Conservation (phyloP, 345 rosid species). For the Lepidium didymum region DNA sequence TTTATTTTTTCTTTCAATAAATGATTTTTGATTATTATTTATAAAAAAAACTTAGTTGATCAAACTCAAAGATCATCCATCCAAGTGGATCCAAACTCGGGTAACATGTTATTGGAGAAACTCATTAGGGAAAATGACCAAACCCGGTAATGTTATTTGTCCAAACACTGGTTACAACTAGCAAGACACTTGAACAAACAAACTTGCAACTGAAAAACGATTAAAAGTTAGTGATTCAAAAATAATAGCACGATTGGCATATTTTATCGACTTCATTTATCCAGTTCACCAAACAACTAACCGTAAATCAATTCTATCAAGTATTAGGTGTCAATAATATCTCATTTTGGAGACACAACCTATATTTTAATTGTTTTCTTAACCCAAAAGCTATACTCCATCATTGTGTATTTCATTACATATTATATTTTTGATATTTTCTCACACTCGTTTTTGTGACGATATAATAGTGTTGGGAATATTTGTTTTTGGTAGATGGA, state of each 20-base stretch:
- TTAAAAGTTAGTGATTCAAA: conserved; percentile 1
- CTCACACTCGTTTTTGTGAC: background rate
- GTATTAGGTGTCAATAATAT: conserved; percentile 15
- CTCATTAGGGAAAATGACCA: background rate
- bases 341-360: conserved; percentile 5
- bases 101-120: background rate
- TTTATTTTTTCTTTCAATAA: too few relatives aligned
- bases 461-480: background rate
- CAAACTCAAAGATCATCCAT: background rate
- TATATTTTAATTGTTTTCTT: background rate
- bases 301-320: background rate
- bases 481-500: too few relatives aligned
- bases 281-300: background rate
- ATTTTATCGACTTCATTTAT: background rate
- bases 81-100: background rate
- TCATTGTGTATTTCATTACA: background rate
- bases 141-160: background rate
- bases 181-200: background rate
- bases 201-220: background rate
- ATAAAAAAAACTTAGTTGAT: background rate
- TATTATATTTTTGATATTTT: background rate
- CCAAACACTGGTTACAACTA: background rate
- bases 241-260: conserved; percentile 3
- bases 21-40: too few relatives aligned
- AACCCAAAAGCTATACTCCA: background rate